A percentile compares a stretch with the other conserved stretches of the same genome.
Evolutionary conservation across 257 asterid species (phyloP).

Genomic region (Solanum appendiculatum): DNA sequence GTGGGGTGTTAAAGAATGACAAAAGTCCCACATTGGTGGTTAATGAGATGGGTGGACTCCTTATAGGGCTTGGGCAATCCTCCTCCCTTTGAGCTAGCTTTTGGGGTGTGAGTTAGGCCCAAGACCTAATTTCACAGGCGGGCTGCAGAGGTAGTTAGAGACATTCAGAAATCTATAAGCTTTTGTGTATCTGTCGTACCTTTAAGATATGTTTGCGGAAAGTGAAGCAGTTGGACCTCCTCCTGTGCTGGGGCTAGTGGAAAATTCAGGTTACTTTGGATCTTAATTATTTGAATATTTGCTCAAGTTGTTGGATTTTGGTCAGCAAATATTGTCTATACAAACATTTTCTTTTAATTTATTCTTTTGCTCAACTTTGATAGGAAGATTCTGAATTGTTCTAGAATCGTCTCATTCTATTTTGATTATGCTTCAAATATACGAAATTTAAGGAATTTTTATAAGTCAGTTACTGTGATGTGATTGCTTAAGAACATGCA

Average conservation of each 20-base stretch:
- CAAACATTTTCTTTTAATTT: neutral
- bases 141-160: neutral
- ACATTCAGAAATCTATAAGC: neutral
- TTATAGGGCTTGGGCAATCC: too few relatives aligned
- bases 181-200: neutral
- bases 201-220: neutral
- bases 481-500: neutral
- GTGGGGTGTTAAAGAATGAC: too few relatives aligned
- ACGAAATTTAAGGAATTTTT: neutral
- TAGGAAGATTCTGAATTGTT: neutral
- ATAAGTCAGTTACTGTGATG: neutral
- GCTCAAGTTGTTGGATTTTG: neutral
- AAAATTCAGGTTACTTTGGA: neutral
- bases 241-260: neutral
- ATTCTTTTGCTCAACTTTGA: neutral
- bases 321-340: neutral
- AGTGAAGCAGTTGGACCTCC: neutral
- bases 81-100: too few relatives aligned
- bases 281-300: neutral
- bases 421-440: neutral
- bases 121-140: too few relatives aligned
- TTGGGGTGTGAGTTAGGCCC: too few relatives aligned
- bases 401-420: neutral
- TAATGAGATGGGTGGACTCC: too few relatives aligned
- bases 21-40: too few relatives aligned